phyloP scores from a whole-genome alignment of 495 filamentous ascomycete species.

The Daldinia bambusicola region DNA sequence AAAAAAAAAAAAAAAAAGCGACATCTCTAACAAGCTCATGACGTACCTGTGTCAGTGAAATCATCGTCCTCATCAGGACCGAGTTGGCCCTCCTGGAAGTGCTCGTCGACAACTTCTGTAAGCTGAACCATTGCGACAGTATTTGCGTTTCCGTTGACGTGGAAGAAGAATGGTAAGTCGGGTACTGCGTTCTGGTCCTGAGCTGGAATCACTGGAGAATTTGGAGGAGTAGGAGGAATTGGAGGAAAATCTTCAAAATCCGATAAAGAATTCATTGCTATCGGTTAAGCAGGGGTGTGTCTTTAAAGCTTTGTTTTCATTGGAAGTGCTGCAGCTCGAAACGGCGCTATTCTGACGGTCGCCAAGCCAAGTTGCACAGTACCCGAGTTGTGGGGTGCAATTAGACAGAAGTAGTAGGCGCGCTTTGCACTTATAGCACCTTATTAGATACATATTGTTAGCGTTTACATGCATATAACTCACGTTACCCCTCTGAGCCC shows the following conservation, averaged over 20 bases:
- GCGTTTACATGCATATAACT: not conserved
- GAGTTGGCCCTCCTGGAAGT: constrained; percentile 80
- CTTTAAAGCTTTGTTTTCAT: constrained; percentile 2
- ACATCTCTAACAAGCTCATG: constrained; percentile 18
- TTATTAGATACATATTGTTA: not conserved
- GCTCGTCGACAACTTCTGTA: constrained; percentile 93
- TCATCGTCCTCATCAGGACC: constrained; percentile 83
- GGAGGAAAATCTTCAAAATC: constrained; percentile 24
- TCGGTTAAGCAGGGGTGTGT: constrained; percentile 8
- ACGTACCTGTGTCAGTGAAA: constrained; percentile 87
- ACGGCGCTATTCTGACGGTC: constrained; percentile 5
- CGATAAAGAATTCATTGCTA: constrained; percentile 12
- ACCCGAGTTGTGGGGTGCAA: not conserved
- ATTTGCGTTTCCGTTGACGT: not conserved
- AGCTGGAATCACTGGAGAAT: constrained; percentile 14
- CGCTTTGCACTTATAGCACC: not conserved
- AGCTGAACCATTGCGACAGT: constrained; percentile 84
- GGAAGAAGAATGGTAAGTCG: not conserved
- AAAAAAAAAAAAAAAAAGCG: not conserved
- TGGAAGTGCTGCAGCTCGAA: not conserved
- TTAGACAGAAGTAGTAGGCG: not conserved
- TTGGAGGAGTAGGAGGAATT: constrained; percentile 22
- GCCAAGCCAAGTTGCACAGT: not conserved
- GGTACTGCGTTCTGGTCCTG: not conserved
- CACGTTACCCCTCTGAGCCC: not conserved